These are phyloP conservation scores for Pelagophyceae sp. DNA, from an alignment of 352 stramenopile species.

Conservation along the genomic window DNA sequence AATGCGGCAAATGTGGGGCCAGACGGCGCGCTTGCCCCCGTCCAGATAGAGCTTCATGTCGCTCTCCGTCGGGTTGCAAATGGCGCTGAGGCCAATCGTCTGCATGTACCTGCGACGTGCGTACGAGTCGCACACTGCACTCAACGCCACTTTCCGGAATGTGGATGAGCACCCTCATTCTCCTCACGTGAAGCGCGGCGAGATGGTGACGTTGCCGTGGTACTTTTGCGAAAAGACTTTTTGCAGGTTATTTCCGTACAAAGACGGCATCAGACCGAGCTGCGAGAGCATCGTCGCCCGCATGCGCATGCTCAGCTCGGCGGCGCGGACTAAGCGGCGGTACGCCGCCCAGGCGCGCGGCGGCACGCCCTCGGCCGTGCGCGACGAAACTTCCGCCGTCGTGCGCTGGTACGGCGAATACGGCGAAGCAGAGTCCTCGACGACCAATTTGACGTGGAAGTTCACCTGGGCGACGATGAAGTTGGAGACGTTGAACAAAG, in stretches of 20 bases:
- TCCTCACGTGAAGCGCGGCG: slow-evolving; percentile 50
- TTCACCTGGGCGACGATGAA: slow-evolving; percentile 59
- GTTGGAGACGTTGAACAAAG: slow-evolving; percentile 82
- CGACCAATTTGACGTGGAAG: slow-evolving; percentile 12
- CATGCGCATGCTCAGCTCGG: slow-evolving; percentile 45
- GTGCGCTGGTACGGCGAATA: neutral
- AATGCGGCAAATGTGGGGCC: slow-evolving; percentile 23
- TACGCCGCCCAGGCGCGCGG: neutral
- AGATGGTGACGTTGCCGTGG: slow-evolving; percentile 57
- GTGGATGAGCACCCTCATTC: too few relatives aligned
- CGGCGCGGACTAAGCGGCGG: slow-evolving; percentile 15
- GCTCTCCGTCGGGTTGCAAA: slow-evolving; percentile 51
- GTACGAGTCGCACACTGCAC: too few relatives aligned
- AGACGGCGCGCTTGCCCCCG: slow-evolving; percentile 20
- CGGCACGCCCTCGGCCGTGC: neutral
- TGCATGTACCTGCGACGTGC: too few relatives aligned
- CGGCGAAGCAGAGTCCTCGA: neutral
- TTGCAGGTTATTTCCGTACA: slow-evolving; percentile 65
- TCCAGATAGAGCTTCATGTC: slow-evolving; percentile 38
- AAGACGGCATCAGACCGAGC: slow-evolving; percentile 66
- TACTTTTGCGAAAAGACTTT: slow-evolving; percentile 78
- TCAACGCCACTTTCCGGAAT: too few relatives aligned
- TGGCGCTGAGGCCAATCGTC: slow-evolving; percentile 51
- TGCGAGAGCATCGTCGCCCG: slow-evolving; percentile 60
- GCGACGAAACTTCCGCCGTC: too few relatives aligned